Percentiles rank a stretch among this genome's conserved stretches.
These are phyloP conservation scores for Plicaturopsis crispa DNA, from an alignment of 768 basidiomycete species.

Conservation along the genomic window DNA sequence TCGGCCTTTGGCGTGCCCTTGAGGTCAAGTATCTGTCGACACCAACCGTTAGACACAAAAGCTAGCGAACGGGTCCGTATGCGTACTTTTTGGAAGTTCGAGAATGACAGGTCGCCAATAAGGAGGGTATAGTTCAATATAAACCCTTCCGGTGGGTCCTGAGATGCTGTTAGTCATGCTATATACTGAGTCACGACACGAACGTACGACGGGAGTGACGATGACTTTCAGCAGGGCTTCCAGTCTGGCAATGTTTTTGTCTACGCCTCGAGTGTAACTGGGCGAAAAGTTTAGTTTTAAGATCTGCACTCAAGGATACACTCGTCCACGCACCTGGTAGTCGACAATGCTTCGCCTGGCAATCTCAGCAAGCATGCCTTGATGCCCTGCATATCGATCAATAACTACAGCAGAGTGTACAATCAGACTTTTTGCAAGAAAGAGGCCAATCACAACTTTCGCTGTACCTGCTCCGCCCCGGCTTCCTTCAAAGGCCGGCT, in stretches of 20 bases:
- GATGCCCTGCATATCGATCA: conserved; percentile 86
- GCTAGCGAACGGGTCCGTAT: background rate
- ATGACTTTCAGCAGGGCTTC: conserved; percentile 95
- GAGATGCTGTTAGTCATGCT: background rate
- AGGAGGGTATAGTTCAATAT: conserved; percentile 93
- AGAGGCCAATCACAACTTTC: background rate
- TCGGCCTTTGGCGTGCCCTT: conserved; percentile 85
- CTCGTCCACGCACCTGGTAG: conserved; percentile 41
- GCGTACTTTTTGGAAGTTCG: conserved; percentile 93
- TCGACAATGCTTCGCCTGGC: conserved; percentile 62
- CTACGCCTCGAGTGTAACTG: conserved; percentile 80
- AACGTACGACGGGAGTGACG: conserved; percentile 79
- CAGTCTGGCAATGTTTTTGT: conserved; percentile 71
- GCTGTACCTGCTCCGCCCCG: conserved; percentile 84
- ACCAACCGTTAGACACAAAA: background rate
- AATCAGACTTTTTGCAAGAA: background rate
- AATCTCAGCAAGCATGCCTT: conserved; percentile 79
- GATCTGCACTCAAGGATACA: too few relatives aligned
- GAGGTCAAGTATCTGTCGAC: conserved; percentile 79
- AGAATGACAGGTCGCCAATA: conserved; percentile 90
- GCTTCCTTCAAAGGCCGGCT: conserved; percentile 88
- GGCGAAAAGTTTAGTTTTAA: conserved; percentile 9
- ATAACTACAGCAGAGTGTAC: conserved; percentile 39
- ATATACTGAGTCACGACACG: background rate
- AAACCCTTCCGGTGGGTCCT: conserved; percentile 92